Conservation (phyloP, 78 protist species). For the Paratrimastix pyriformis region DNA sequence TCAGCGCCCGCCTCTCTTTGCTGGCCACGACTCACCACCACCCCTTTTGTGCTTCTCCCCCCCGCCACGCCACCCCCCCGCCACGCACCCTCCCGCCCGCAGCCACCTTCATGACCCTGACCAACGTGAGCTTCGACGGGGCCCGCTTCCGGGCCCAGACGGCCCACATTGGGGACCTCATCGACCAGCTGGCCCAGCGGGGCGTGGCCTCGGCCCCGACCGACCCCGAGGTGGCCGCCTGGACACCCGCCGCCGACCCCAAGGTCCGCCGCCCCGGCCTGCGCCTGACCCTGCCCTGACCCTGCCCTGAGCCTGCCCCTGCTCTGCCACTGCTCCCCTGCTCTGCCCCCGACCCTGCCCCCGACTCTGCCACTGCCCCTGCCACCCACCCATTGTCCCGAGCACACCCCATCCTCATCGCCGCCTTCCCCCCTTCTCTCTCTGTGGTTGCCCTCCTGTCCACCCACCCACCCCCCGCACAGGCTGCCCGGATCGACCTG, state of each 20-base stretch:
- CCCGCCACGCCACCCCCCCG: too few species aligned
- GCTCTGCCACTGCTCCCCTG: too few species aligned
- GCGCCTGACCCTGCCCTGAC: too few species aligned
- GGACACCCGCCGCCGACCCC: too few species aligned
- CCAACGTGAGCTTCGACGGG: constrained; percentile 61
- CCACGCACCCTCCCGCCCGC: too few species aligned
- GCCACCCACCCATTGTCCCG: neutral
- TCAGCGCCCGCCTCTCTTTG: too few species aligned
- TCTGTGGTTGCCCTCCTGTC: neutral
- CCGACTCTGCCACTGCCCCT: neutral
- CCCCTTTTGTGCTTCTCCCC: too few species aligned
- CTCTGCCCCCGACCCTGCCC: neutral
- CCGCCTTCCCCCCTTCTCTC: neutral
- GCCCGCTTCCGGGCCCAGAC: constrained; percentile 16
- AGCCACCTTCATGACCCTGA: constrained; percentile 51
- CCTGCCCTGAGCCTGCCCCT: too few species aligned
- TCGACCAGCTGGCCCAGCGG: neutral
- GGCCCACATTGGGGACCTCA: neutral
- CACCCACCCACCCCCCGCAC: neutral
- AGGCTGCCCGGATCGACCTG: too few species aligned
- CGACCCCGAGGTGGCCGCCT: neutral
- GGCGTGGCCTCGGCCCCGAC: neutral
- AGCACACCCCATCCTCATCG: neutral
- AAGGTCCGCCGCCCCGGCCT: too few species aligned
- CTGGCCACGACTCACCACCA: too few species aligned